Base-by-base conservation (phyloP, 768 basidiomycete species). In the Mrakia hoshinonis region DNA sequence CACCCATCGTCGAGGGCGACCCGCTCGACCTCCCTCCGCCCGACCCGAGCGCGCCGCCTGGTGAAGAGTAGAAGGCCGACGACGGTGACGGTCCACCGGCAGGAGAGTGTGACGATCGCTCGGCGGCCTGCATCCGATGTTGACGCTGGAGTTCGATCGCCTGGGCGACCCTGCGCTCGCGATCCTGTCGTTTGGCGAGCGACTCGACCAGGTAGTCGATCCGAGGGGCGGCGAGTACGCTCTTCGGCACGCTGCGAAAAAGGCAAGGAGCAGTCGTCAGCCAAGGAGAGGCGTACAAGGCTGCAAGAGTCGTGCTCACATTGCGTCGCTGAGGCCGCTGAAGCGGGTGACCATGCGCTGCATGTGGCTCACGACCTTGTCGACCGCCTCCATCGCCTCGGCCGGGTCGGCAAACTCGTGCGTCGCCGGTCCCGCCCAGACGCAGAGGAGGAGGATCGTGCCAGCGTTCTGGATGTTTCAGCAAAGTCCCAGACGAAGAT, bases 191-290 rank as follows among this genome's bases (percentile, higher is more conserved):
- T 10, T 47, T 46, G 20, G 26, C 64, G 31, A 61, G 1, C 31
- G 58, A 61, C n/a, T 66, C 64, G 12, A 47, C 64, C 26, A 46
- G 31, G 48, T 66, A 66, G 31, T 72, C 70, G 29, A 67, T n/a
- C 4, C 70, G 55, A 60, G 70, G 55, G 9, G 70, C 70, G 31
- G 63, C 52, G 1, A 72, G 55, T 7, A 72, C 58, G 24, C 60
- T 62, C 31, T 62, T 60, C 0, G 69, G 60, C 36, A 62, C 69
- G n/a, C 69, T 70, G 61, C n/a, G n/a, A n/a, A 43, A 7, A 6
- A 15, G 7, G 18, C 15, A 4, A 34, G 4, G 22, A 54, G 36
- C 5, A 11, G 22, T 0, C 18, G 29, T 61, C 58, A 36, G 20
- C 31, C 1, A 18, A 6, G n/a, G 2, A 22, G 20, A 52, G 20